Base-by-base conservation (phyloP, 306 rosid genomes). In the Geum urbanum region DNA sequence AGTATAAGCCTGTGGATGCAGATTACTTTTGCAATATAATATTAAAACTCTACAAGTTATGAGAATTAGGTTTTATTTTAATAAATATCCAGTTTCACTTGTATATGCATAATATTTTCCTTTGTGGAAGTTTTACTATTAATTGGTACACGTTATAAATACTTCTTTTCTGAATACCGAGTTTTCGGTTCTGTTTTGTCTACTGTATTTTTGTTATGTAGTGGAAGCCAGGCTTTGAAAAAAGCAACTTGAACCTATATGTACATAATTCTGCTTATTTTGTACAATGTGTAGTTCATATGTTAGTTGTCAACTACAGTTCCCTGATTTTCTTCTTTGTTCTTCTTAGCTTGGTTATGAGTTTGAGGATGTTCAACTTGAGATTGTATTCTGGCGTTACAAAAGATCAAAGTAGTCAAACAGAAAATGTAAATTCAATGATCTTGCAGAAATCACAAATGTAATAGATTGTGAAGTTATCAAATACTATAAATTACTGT, bases 171-270 rank as follows among this genome's bases (percentile, higher is more conserved):
- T 51, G 35, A 64, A 53, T 60, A 37, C 41, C 45, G 20, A 50
- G 13, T 64, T 32, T 9, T 56, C 37, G 43, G 44, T 66, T 40
- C 27, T 24, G 54, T 27, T 48, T 58, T 58, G 44, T 19, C 46
- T 27, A 68, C 6, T 61, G 44, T 81, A 48, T 16, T 51, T 51
- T 54, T 62, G 46, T 53, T 54, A 78, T 79, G 55, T 78, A 95
- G 99, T 79, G 99, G 99, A 39, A 96, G 99, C 60, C 99, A 95
- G 79, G 99, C 99, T 72, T 73, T 95, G 83, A 87, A 67, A 24
- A 78, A 84, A 70, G 70, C 87, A 80, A 63, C 96, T 95, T 77
- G 86, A 77, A 67, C 91, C 1, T 24, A 24, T 2, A 91, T 95
- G 99, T 91, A 83, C 62, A 15, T 41, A 70, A 59, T 72, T 57